Evolutionary conservation across 129 eudicot species (phyloP).

Genomic region (Sambucus nigra): DNA sequence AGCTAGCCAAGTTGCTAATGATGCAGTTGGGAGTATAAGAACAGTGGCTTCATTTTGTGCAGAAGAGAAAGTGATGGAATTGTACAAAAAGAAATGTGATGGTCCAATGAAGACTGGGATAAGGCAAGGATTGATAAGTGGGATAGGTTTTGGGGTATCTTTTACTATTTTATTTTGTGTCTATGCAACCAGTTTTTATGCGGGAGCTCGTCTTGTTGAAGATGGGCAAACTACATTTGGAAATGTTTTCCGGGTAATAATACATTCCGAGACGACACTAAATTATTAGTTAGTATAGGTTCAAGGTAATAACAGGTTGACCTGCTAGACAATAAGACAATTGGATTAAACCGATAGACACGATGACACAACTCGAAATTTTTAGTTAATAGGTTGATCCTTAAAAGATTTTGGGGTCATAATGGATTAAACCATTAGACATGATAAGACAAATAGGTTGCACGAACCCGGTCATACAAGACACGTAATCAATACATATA

Average conservation of each 20-base stretch:
- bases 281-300: too few relatives aligned
- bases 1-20: conserved; percentile 86
- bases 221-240: conserved; percentile 50
- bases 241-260: conserved; percentile 60
- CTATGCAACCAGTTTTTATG: conserved; percentile 63
- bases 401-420: too few relatives aligned
- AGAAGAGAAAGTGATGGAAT: conserved; percentile 64
- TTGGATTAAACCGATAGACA: too few relatives aligned
- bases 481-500: too few relatives aligned
- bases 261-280: too few relatives aligned
- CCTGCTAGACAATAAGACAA: too few relatives aligned
- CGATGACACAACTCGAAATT: too few relatives aligned
- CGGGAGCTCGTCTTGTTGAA: conserved; percentile 58
- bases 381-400: too few relatives aligned
- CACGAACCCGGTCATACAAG: too few relatives aligned
- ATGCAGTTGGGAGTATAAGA: conserved; percentile 89
- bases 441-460: too few relatives aligned
- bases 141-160: conserved; percentile 67
- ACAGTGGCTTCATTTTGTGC: conserved; percentile 92
- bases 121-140: conserved; percentile 73
- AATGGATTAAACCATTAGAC: too few relatives aligned
- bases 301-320: too few relatives aligned
- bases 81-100: conserved; percentile 59
- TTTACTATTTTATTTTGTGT: conserved; percentile 44
- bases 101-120: conserved; percentile 65